phyloP scores from a whole-genome alignment of 768 basidiomycete genomes.

The Terana coerulea region DNA sequence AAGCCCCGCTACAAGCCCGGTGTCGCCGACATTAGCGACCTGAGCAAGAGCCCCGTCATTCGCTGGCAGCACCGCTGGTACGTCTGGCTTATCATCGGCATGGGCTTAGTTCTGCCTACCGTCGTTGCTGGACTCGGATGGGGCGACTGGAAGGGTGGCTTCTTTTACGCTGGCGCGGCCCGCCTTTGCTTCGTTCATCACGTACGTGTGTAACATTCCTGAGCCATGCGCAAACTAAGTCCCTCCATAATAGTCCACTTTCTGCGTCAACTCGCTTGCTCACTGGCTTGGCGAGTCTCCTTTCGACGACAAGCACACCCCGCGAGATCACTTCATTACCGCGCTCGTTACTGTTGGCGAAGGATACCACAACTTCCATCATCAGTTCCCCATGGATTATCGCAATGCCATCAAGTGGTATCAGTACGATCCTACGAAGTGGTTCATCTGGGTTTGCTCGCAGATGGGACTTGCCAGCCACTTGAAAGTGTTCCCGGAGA shows the following conservation, averaged over 20 bases:
- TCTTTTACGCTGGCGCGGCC: slow-evolving; percentile 76
- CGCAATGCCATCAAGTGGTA: slow-evolving; percentile 94
- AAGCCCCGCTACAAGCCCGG: slow-evolving; percentile 89
- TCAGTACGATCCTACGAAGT: slow-evolving; percentile 90
- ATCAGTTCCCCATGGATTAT: slow-evolving; percentile 97
- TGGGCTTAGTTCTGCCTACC: slow-evolving; percentile 74
- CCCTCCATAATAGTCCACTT: slow-evolving; percentile 65
- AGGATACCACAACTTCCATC: slow-evolving; percentile 99
- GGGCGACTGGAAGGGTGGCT: slow-evolving; percentile 86
- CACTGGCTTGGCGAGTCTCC: slow-evolving; percentile 94
- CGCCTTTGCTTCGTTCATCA: slow-evolving; percentile 86
- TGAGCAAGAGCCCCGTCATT: slow-evolving; percentile 75
- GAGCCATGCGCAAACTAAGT: not conserved
- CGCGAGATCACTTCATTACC: slow-evolving; percentile 84
- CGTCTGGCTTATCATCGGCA: slow-evolving; percentile 59
- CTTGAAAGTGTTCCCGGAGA: slow-evolving; percentile 66
- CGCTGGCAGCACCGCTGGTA: slow-evolving; percentile 88
- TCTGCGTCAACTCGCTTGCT: slow-evolving; percentile 95
- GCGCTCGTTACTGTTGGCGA: slow-evolving; percentile 91
- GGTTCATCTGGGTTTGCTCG: slow-evolving; percentile 73
- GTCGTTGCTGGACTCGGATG: slow-evolving; percentile 74
- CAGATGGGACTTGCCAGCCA: slow-evolving; percentile 56
- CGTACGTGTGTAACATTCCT: slow-evolving; percentile 41
- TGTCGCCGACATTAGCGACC: slow-evolving; percentile 84
- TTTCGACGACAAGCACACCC: slow-evolving; percentile 94